These are phyloP conservation scores for Mycena albidolilacea DNA, from an alignment of 768 basidiomycete species.

Conservation along the genomic window DNA sequence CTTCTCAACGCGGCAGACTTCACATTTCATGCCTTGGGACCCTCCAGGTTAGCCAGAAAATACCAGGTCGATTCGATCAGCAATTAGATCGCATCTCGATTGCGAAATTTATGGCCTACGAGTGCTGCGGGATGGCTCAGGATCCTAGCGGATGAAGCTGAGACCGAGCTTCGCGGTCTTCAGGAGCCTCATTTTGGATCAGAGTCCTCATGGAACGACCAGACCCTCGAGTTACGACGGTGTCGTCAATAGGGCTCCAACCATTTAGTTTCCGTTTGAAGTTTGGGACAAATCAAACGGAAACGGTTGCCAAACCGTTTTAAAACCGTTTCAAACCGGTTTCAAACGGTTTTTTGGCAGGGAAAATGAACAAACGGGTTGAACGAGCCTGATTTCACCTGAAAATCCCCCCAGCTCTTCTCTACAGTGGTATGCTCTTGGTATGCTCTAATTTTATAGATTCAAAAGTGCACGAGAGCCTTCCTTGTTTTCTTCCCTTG, in stretches of 20 bases:
- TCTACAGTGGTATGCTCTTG: too few species aligned
- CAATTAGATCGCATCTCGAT: slow-evolving; percentile 8
- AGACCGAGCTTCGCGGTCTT: neutral
- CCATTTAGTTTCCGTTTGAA: too few species aligned
- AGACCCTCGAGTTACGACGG: neutral
- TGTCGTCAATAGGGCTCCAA: slow-evolving; percentile 16
- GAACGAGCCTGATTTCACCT: too few species aligned
- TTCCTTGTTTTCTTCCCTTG: too few species aligned
- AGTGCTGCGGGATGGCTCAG: slow-evolving; percentile 5
- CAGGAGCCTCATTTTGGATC: neutral
- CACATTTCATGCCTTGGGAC: neutral
- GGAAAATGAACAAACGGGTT: too few species aligned
- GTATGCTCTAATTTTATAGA: too few species aligned
- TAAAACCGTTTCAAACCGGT: too few species aligned
- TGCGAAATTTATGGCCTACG: slow-evolving; percentile 13
- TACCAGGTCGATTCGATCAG: slow-evolving; percentile 28
- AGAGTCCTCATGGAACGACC: neutral
- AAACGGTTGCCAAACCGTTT: too few species aligned
- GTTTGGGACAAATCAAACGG: too few species aligned
- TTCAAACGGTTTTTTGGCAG: too few species aligned
- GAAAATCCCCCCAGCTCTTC: too few species aligned
- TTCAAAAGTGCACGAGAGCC: too few species aligned
- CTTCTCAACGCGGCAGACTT: neutral
- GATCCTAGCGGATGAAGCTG: neutral
- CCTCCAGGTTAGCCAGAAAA: slow-evolving; percentile 20